Evolutionary conservation across 192 early-diverging fungal genomes (phyloP).

Genomic region (Phycomyces nitens): DNA sequence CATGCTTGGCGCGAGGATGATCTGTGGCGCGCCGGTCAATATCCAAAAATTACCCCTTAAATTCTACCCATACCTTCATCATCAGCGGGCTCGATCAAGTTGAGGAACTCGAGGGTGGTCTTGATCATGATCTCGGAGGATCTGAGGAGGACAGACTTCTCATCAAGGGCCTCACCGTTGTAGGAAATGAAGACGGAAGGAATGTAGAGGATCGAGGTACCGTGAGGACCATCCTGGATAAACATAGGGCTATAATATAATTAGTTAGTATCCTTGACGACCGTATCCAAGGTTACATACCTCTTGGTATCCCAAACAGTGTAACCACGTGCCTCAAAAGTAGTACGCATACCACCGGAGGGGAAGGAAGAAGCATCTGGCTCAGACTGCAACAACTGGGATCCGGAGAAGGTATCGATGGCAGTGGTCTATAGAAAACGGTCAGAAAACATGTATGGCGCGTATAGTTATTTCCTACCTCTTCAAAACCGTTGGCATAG

Average conservation of each 20-base stretch:
- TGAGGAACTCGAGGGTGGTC: constrained; percentile 75
- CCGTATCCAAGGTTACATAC: constrained; percentile 15
- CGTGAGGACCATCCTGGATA: constrained; percentile 87
- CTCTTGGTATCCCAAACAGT: constrained; percentile 96
- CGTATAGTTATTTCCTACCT: constrained; percentile 40
- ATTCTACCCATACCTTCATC: constrained; percentile 41
- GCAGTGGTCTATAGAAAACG: constrained; percentile 43
- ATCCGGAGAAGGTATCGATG: constrained; percentile 96
- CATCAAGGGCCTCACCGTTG: constrained; percentile 98
- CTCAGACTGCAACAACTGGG: constrained; percentile 96
- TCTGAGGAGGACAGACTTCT: constrained; percentile 96
- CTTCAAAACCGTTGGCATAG: constrained; percentile 81
- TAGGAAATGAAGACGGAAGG: constrained; percentile 99
- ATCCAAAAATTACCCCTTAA: constrained; percentile 8
- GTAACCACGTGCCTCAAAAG: constrained; percentile 99
- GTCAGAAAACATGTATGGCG: constrained; percentile 1
- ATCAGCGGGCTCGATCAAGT: constrained; percentile 58
- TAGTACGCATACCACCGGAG: constrained; percentile 95
- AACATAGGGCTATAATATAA: constrained; percentile 81
- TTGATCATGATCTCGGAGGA: constrained; percentile 85
- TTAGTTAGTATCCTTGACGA: neutral
- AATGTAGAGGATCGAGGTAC: constrained; percentile 91
- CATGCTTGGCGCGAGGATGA: constrained; percentile 67
- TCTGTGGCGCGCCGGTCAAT: constrained; percentile 28
- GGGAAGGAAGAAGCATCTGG: constrained; percentile 99